Evolutionary conservation across 768 basidiomycete genomes (phyloP), one percentile per base, ranked within the genome.

Genomic region (Coprinopsis sp.): DNA sequence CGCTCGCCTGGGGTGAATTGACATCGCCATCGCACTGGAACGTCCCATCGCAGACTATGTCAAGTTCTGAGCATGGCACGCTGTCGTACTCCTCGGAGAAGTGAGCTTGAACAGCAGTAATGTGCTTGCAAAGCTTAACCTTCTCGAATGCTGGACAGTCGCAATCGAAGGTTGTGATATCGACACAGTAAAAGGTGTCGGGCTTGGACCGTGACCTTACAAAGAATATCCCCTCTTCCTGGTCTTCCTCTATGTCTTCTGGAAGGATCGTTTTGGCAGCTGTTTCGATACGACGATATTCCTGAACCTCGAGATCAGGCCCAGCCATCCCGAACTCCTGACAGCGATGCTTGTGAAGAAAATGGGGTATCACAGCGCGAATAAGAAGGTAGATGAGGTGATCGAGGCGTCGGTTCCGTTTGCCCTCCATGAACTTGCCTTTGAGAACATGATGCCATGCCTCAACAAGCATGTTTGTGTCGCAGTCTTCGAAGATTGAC

Each of bases 371-470:
- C 1, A 49, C 60, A 6, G 39, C 21, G 11, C 33, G 18, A 24
- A 52, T n/a, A 13, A 62, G 56, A 4, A 46, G 45, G 36, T 51
- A 40, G 3, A 64, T 37, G 3, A 64, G 49, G n/a, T 58, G 55
- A 36, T 62, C 61, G 3, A 60, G 23, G 2, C 42, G 46, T 18
- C 55, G 48, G 36, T 64, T 64, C 1, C 50, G 51, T 25, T 50
- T 47, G 2, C 60, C 59, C 10, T 56, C 37, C 29, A 63, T 43
- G 30, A 65, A 62, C 16, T 57, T 60, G 4, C 47, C 44, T 29
- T 64, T 64, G 4, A 62, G 47, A 7, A 64, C 36, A 33, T 59
- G 59, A 40, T 61, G 59, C 61, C 61, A 60, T 33, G 40, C 40
- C 27, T 42, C 40, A 42, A 42, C 27, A 12, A 42, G 27, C 40